Percentiles rank a stretch among this genome's conserved stretches.
phyloP scores from a whole-genome alignment of 805 yeast species.

The Barnettozyma sucrosica region DNA sequence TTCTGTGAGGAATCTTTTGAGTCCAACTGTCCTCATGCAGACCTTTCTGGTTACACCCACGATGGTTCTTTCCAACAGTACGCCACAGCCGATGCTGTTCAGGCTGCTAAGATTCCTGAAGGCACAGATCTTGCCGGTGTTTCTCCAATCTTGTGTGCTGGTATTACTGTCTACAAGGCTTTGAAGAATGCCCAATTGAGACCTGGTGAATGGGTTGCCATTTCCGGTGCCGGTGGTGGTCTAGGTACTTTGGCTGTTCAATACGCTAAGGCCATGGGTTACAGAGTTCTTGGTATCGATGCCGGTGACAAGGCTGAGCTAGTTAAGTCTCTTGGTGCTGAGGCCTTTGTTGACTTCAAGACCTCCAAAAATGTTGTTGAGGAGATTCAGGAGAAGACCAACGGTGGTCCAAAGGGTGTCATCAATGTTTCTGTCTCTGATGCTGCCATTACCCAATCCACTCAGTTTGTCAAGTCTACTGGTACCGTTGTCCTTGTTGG shows the following conservation, averaged over 20 bases:
- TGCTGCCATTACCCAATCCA: slow-evolving; percentile 54
- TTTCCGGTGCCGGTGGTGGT: slow-evolving; percentile 18
- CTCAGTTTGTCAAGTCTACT: slow-evolving; percentile 50
- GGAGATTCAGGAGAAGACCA: slow-evolving; percentile 48
- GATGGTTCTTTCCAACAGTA: slow-evolving; percentile 91
- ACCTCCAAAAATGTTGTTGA: slow-evolving; percentile 45
- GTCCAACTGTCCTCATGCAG: slow-evolving; percentile 61
- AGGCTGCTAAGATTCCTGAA: slow-evolving; percentile 72
- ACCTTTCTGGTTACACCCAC: slow-evolving; percentile 78
- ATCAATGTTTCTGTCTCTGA: slow-evolving; percentile 67
- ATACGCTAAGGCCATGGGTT: slow-evolving; percentile 16
- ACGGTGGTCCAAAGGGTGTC: slow-evolving; percentile 71
- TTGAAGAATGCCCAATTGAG: slow-evolving; percentile 64
- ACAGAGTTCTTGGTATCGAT: slow-evolving; percentile 15
- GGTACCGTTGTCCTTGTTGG: slow-evolving; percentile 72
- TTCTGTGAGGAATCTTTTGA: slow-evolving; percentile 47
- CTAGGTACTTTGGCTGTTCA: slow-evolving; percentile 14
- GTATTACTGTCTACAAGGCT: slow-evolving; percentile 88
- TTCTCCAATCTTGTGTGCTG: slow-evolving; percentile 85
- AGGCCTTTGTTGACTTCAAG: slow-evolving; percentile 53
- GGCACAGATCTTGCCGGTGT: slow-evolving; percentile 68
- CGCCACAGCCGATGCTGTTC: slow-evolving; percentile 81
- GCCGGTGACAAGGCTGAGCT: slow-evolving; percentile 13
- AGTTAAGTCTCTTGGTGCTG: slow-evolving; percentile 49
- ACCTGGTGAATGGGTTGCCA: slow-evolving; percentile 49